phyloP scores from a whole-genome alignment of 306 rosid genomes.

The Sesbania bispinosa region DNA sequence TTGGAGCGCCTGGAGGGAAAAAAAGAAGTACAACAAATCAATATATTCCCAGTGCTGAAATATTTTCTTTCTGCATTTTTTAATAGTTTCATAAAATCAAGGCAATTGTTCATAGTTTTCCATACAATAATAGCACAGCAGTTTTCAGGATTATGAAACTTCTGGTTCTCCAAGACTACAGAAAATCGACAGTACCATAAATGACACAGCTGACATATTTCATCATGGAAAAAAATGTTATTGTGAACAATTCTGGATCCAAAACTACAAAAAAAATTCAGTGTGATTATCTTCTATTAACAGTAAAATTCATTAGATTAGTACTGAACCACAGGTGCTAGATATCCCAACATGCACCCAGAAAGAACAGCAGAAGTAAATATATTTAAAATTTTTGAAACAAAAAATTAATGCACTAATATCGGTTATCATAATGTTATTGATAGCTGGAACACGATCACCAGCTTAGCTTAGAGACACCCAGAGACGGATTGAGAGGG shows the following conservation, averaged over 20 bases:
- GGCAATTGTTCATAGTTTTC: conserved; percentile 11
- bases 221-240: conserved; percentile 18
- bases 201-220: conserved; percentile 4
- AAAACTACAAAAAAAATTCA: not conserved
- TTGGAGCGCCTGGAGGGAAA: not conserved
- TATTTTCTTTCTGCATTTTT: conserved; percentile 9
- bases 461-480: too few species aligned
- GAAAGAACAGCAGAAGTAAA: not conserved
- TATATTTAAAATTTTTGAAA: not conserved
- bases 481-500: too few species aligned
- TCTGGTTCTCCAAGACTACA: not conserved
- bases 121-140: not conserved
- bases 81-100: conserved; percentile 17
- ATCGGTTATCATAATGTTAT: not conserved
- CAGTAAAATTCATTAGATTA: conserved; percentile 17
- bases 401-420: not conserved
- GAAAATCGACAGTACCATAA: conserved; percentile 19
- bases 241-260: not conserved
- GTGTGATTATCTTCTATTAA: conserved; percentile 3
- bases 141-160: not conserved
- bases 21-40: not conserved
- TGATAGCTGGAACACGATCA: conserved; percentile 10
- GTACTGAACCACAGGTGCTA: conserved; percentile 2
- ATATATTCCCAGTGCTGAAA: not conserved
- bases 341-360: not conserved